Conservation (phyloP, 2,329 filamentous ascomycete species). For the Penicillium sp. region DNA sequence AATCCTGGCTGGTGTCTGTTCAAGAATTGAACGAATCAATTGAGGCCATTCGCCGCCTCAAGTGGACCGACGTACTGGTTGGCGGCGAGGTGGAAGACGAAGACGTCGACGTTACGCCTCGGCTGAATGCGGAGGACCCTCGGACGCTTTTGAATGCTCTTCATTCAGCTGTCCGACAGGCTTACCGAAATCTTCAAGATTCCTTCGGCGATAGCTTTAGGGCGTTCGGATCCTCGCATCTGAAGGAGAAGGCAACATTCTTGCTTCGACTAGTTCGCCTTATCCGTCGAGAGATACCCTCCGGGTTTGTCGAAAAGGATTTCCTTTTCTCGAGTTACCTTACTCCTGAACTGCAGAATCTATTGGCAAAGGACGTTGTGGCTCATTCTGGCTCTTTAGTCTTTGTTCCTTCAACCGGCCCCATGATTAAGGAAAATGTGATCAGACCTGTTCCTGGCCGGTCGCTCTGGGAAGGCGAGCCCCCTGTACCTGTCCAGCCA, state of each 20-base stretch:
- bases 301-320: conserved; percentile 43
- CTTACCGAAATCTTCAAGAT: conserved; percentile 57
- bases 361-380: conserved; percentile 59
- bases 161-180: conserved; percentile 56
- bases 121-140: conserved; percentile 73
- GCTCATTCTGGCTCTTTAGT: conserved; percentile 46
- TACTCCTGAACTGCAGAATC: conserved; percentile 65
- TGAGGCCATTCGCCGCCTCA: conserved; percentile 36
- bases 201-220: conserved; percentile 47
- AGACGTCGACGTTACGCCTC: conserved; percentile 33
- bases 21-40: conserved; percentile 47
- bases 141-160: conserved; percentile 62
- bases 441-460: conserved; percentile 59
- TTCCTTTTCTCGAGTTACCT: conserved; percentile 60
- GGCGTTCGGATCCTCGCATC: conserved; percentile 47
- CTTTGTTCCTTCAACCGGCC: conserved; percentile 16
- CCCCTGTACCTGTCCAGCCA: conserved; percentile 74
- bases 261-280: conserved; percentile 74
- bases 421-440: conserved; percentile 31
- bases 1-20: conserved; percentile 73
- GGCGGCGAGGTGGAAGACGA: conserved; percentile 43
- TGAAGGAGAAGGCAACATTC: conserved; percentile 60
- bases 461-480: conserved; percentile 77
- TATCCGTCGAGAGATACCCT: conserved; percentile 66
- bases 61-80: conserved; percentile 43